Evolutionary conservation across 2,329 filamentous ascomycete genomes (phyloP), one percentile per base, ranked within the genome.

Genomic region (Alternaria sp.): DNA sequence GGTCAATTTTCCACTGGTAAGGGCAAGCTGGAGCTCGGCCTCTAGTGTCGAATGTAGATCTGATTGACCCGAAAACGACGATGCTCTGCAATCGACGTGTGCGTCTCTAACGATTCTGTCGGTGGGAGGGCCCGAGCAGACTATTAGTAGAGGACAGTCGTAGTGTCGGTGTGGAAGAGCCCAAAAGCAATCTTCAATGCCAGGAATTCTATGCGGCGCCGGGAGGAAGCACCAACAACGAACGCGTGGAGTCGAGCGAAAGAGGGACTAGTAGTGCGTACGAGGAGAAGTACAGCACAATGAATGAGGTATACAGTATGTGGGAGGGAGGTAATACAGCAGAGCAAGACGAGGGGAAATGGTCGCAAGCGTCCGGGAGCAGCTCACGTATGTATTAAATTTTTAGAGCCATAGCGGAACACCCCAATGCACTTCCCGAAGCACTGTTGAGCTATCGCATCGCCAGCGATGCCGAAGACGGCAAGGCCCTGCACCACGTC

Each of bases 391-490:
- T 59, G 64, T 76, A 72, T 72, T 72, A 73, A 75, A 71, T 73
- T 74, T 70, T 68, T 62, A 63, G 60, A 28, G 55, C 32, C 30
- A 40, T 57, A 23, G 56, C 64, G 66, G 69, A 71, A 61, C 59
- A 65, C 66, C 73, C 75, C 76, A 76, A 72, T 47, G 74, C 74
- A 70, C 64, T 69, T 71, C 71, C 75, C 70, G 56, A 62, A 74
- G 71, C 72, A 68, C 69, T 77, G 76, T 78, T 77, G 77, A 77
- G 76, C 75, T 73, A 74, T 36, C 67, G 52, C 70, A 72, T 73
- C 69, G 30, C 70, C 72, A 69, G 71, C 73, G 67, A 73, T 75
- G 69, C 74, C 74, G 65, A 73, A 71, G 54, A 55, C 19, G 69
- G 72, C 63, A 72, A 69, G 68, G 66, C 55, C 57, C 57, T 52